Conservation (phyloP, 768 basidiomycete species). For the Tylopilus subfusipes region DNA sequence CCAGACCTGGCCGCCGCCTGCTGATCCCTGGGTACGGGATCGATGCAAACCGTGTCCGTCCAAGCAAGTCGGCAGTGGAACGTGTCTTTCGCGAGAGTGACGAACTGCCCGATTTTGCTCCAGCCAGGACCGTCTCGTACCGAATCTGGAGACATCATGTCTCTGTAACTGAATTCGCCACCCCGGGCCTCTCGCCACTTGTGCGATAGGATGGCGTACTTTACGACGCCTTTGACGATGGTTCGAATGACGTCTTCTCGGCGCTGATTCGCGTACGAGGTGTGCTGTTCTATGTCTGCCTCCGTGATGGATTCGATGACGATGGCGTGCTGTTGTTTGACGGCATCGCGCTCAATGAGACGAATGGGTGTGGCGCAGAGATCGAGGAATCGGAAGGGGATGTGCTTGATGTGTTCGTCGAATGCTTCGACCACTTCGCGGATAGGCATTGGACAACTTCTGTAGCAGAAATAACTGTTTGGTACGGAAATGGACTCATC, state of each 20-base stretch:
- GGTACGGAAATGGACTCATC: no score
- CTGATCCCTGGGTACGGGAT: neutral
- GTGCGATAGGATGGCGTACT: conserved; percentile 5
- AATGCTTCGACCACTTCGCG: conserved; percentile 5
- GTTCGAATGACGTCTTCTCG: neutral
- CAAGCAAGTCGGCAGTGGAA: neutral
- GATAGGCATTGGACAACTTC: neutral
- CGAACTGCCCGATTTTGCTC: neutral
- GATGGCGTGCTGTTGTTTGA: neutral
- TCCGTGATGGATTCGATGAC: conserved; percentile 4
- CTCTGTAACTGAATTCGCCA: neutral
- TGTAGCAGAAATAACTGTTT: no score
- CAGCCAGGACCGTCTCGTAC: conserved; percentile 4
- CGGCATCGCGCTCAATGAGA: neutral
- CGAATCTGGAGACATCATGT: neutral
- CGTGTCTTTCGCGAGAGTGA: neutral
- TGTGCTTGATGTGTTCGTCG: neutral
- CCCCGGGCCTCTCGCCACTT: neutral
- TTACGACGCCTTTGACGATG: conserved; percentile 1
- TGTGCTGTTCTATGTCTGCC: conserved; percentile 3
- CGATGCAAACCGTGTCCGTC: neutral
- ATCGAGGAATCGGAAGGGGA: neutral
- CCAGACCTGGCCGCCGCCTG: neutral
- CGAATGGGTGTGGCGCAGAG: neutral
- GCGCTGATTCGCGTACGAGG: neutral